Conservation (phyloP, 495 filamentous ascomycete genomes). For the Melanomma pulvis-pyrius region DNA sequence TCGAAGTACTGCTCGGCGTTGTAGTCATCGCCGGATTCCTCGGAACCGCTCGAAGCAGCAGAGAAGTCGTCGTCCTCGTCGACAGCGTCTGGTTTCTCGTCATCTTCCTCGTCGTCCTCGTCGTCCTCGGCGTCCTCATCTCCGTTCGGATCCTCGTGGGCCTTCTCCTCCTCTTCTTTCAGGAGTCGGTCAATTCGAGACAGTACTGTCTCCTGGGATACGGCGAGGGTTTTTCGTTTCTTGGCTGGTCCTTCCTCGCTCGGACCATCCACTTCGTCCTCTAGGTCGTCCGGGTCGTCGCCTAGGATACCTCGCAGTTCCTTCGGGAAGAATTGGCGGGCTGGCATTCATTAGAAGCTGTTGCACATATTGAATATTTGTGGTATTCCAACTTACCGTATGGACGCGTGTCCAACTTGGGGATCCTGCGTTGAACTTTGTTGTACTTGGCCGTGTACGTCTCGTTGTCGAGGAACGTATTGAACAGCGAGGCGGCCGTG, state of each 20-base stretch:
- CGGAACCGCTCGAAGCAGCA: constrained; percentile 32
- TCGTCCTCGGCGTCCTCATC: constrained; percentile 46
- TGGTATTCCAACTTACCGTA: constrained; percentile 50
- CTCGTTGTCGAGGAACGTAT: constrained; percentile 64
- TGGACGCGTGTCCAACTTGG: constrained; percentile 53
- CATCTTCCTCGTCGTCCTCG: constrained; percentile 46
- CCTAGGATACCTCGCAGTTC: constrained; percentile 59
- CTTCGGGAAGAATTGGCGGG: constrained; percentile 59
- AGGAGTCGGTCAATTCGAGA: constrained; percentile 10
- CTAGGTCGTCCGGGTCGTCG: constrained; percentile 44
- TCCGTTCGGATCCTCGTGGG: constrained; percentile 45
- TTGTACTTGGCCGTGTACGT: constrained; percentile 60
- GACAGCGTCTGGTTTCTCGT: constrained; percentile 49
- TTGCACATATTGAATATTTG: neutral
- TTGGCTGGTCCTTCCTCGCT: constrained; percentile 42
- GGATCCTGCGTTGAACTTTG: constrained; percentile 56
- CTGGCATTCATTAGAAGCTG: constrained; percentile 39
- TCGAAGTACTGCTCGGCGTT: constrained; percentile 71
- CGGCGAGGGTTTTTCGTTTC: constrained; percentile 30
- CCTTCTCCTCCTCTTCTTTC: constrained; percentile 7
- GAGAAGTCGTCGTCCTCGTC: constrained; percentile 51
- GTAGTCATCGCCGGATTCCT: constrained; percentile 62
- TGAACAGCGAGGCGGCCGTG: constrained; percentile 45
- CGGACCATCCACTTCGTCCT: constrained; percentile 34
- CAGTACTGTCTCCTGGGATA: constrained; percentile 1